Conservation (phyloP, 345 rosid genomes). For the Murraya paniculata region DNA sequence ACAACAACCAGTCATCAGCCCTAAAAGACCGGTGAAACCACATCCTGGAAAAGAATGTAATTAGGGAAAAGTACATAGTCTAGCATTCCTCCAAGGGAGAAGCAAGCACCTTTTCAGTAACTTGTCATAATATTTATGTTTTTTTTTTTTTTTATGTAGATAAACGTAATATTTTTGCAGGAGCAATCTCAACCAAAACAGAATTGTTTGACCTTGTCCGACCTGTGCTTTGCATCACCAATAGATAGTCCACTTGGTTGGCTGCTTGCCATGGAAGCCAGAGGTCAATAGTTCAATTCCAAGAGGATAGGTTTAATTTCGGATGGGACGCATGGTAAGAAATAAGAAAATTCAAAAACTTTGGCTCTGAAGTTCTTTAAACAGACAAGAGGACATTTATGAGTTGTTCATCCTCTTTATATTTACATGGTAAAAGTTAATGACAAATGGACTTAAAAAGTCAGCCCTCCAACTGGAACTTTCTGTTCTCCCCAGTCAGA, state of each 20-base stretch:
- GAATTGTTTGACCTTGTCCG: background rate
- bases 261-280: too few species aligned
- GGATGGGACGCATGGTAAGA: too few species aligned
- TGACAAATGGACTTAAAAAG: background rate
- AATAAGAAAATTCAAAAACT: too few species aligned
- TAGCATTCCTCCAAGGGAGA: background rate
- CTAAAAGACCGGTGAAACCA: conserved; percentile 84
- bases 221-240: background rate
- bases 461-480: background rate
- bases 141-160: background rate
- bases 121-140: background rate
- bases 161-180: background rate
- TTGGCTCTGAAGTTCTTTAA: background rate
- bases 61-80: background rate
- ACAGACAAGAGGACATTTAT: background rate
- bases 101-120: background rate
- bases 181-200: background rate
- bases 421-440: background rate
- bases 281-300: too few species aligned
- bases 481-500: background rate
- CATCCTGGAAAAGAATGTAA: conserved; percentile 49
- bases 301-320: too few species aligned
- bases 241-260: too few species aligned
- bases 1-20: conserved; percentile 95
- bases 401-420: background rate